Base-by-base conservation (phyloP, 2,329 filamentous ascomycete species). In the Alternaria sp. region DNA sequence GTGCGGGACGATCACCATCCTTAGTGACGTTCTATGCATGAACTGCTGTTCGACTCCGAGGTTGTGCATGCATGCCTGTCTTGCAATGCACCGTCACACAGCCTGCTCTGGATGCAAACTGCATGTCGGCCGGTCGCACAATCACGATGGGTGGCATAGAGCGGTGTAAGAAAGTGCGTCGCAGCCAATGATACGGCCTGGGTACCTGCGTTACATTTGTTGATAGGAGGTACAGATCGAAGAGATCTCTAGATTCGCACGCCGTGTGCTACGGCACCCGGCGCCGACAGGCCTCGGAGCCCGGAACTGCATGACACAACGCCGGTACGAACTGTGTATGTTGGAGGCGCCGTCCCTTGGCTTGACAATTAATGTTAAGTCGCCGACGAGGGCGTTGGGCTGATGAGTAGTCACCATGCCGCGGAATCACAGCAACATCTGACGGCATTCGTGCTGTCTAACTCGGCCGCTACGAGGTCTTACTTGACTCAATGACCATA, bases 1-100 rank as follows among this genome's bases (percentile, higher is more conserved):
- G 63, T 57, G 65, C 68, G 67, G 66, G 66, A 59, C 66, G 67
- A 71, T 70, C 67, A 57, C 49, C 49, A 36, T 52, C 50, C 15
- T 59, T 66, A 47, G 63, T 55, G 32, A 36, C 66, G 59, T 57
- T 54, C 50, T 46, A 43, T 65, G 61, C 60, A 67, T 70, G 66
- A 68, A 67, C 63, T 40, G 23, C 57, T 53, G 61, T 55, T 63
- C 57, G 43, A 30, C 25, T 30, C n/a, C 26, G 17, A 43, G 23
- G 21, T 62, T 23, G 47, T 40, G 59, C 59, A 28, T 50, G 52
- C 51, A 28, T 43, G 26, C 28, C 28, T 43, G 26, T 23, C 28
- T 52, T 44, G 28, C 4, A 30, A 36, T 57, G 55, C 28, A 57
- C 8, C 30, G n/a, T 23, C 12, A 17, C 43, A 26, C 43, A 17